These are phyloP conservation scores for Penicillium canariense DNA, from an alignment of 495 filamentous ascomycete species.

Conservation along the genomic window DNA sequence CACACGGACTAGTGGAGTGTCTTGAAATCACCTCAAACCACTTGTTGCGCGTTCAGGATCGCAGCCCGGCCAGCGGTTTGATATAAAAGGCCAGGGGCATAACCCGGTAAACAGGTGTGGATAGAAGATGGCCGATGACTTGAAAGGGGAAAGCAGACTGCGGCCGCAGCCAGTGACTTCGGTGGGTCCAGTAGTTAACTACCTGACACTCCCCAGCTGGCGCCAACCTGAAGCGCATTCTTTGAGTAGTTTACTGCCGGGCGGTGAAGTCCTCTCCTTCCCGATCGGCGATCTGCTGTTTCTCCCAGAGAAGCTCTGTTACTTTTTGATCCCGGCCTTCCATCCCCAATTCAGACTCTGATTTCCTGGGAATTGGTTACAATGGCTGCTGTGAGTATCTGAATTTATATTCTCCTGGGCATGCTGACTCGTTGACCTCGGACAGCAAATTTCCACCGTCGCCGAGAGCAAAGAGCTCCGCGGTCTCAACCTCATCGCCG, in stretches of 20 bases:
- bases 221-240: not conserved
- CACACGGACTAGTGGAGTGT: too few species aligned
- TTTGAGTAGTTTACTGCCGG: conserved; percentile 12
- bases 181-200: too few species aligned
- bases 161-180: too few species aligned
- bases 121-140: too few species aligned
- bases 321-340: conserved; percentile 4
- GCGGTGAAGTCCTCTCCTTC: conserved; percentile 11
- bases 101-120: too few species aligned
- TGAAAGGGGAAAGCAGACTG: too few species aligned
- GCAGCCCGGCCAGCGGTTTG: too few species aligned
- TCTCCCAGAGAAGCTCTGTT: conserved; percentile 14
- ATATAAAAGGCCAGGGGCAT: too few species aligned
- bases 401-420: not conserved
- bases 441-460: conserved; percentile 84
- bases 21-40: too few species aligned
- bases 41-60: too few species aligned
- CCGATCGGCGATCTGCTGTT: conserved; percentile 16
- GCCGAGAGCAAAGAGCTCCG: conserved; percentile 92
- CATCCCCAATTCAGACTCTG: not conserved
- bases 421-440: conserved; percentile 10
- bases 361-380: conserved; percentile 5
- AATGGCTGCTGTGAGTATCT: conserved; percentile 44
- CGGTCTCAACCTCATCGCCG: conserved; percentile 93
- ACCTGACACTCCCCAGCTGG: too few species aligned